Percentiles rank a stretch among this genome's conserved stretches.
These are phyloP conservation scores for Blastobotrys arbuscula DNA, from an alignment of 1,139 yeast species.

Conservation along the genomic window DNA sequence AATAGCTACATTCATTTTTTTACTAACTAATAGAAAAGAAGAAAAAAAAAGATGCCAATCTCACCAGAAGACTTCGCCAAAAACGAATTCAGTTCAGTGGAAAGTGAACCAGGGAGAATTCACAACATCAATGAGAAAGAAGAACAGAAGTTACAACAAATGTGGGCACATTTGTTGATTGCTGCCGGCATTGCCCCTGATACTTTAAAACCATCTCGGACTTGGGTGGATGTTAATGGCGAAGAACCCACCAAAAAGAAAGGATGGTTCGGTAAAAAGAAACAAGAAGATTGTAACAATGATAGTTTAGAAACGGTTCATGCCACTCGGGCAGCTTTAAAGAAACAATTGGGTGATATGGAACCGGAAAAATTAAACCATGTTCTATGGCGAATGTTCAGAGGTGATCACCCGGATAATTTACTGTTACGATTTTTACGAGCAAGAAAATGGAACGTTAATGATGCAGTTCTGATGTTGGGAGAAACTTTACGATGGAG, in stretches of 20 bases:
- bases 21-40: too few species aligned
- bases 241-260: conserved; percentile 25
- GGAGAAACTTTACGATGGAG: conserved; percentile 70
- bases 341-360: conserved; percentile 23
- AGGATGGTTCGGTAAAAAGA: conserved; percentile 27
- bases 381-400: conserved; percentile 52
- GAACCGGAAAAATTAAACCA: conserved; percentile 42
- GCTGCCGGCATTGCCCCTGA: conserved; percentile 54
- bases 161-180: conserved; percentile 63
- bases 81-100: conserved; percentile 2
- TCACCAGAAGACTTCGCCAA: conserved; percentile 8
- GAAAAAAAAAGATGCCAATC: conserved; percentile 8
- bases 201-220: conserved; percentile 13
- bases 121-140: conserved; percentile 56
- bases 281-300: conserved; percentile 17
- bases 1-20: too few species aligned
- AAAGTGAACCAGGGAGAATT: conserved; percentile 45
- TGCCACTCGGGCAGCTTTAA: conserved; percentile 20
- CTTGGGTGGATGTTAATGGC: conserved; percentile 6
- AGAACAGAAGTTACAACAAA: conserved; percentile 64
- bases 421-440: conserved; percentile 58
- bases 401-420: conserved; percentile 69
- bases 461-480: conserved; percentile 59
- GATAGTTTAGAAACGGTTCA: conserved; percentile 19
- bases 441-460: conserved; percentile 70